phyloP scores from a whole-genome alignment of 2,329 filamentous ascomycete genomes.

The Aspergillus niger region DNA sequence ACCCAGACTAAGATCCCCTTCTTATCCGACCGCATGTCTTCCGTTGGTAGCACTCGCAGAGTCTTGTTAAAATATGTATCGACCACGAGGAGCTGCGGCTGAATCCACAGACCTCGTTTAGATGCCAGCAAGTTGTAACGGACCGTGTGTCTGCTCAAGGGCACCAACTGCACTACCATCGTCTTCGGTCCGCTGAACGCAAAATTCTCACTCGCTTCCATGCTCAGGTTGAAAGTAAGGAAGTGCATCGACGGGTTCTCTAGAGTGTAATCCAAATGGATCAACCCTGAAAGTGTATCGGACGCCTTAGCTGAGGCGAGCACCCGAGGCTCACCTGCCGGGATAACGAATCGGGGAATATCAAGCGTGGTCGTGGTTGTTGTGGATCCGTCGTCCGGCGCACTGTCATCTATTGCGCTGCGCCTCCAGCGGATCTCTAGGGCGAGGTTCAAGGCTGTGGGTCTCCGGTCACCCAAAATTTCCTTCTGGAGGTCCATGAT shows the following conservation, averaged over 20 bases:
- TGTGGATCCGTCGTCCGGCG: conserved; percentile 28
- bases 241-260: conserved; percentile 96
- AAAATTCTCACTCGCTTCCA: conserved; percentile 92
- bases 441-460: conserved; percentile 72
- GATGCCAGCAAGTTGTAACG: conserved; percentile 74
- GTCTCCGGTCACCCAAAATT: conserved; percentile 77
- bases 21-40: conserved; percentile 62
- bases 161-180: conserved; percentile 76
- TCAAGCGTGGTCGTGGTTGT: conserved; percentile 69
- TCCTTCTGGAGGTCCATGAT: conserved; percentile 73
- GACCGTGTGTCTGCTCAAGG: conserved; percentile 73
- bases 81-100: conserved; percentile 72
- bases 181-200: conserved; percentile 89
- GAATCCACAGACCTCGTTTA: conserved; percentile 65
- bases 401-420: conserved; percentile 35
- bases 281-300: conserved; percentile 32
- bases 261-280: conserved; percentile 67
- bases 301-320: conserved; percentile 56
- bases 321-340: conserved; percentile 83
- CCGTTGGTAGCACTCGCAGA: conserved; percentile 76
- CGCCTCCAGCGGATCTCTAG: conserved; percentile 79
- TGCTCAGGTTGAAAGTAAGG: conserved; percentile 84
- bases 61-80: conserved; percentile 95
- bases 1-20: conserved; percentile 52
- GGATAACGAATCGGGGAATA: conserved; percentile 77